Conservation (phyloP, 108 stramenopile species). For the Aurantiochytrium sp. region DNA sequence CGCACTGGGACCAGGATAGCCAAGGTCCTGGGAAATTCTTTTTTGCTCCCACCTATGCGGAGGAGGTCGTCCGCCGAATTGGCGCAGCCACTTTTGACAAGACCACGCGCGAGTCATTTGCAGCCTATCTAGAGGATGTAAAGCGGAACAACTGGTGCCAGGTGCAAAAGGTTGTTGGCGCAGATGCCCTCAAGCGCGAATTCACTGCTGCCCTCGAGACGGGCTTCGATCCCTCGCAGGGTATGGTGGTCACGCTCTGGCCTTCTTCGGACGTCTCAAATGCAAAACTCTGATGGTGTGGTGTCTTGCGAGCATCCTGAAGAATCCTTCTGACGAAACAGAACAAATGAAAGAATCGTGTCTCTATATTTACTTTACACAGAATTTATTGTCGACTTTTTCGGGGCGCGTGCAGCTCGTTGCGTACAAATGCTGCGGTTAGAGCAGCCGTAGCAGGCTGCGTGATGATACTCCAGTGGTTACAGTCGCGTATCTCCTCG, state of each 20-base stretch:
- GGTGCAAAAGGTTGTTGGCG: background rate
- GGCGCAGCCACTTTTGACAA: background rate
- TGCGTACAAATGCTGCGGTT: background rate
- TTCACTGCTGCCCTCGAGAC: too few relatives aligned
- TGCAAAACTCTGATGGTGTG: too few relatives aligned
- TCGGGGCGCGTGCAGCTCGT: background rate
- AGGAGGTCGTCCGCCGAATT: background rate
- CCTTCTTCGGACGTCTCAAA: too few relatives aligned
- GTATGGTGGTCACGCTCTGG: too few relatives aligned
- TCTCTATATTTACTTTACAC: too few relatives aligned
- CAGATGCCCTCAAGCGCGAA: too few relatives aligned
- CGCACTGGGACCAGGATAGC: background rate
- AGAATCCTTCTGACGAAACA: too few relatives aligned
- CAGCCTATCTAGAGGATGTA: background rate
- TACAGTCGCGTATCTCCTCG: background rate
- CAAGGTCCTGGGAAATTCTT: background rate
- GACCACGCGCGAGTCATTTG: background rate
- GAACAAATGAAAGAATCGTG: too few relatives aligned
- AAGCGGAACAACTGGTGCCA: background rate
- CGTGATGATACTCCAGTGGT: background rate
- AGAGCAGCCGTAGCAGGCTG: background rate
- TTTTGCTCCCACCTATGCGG: background rate
- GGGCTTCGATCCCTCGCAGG: too few relatives aligned
- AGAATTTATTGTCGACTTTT: too few relatives aligned
- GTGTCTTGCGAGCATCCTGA: too few relatives aligned